Base-by-base conservation (phyloP, 1,139 yeast species). In the Candida smagusa region DNA sequence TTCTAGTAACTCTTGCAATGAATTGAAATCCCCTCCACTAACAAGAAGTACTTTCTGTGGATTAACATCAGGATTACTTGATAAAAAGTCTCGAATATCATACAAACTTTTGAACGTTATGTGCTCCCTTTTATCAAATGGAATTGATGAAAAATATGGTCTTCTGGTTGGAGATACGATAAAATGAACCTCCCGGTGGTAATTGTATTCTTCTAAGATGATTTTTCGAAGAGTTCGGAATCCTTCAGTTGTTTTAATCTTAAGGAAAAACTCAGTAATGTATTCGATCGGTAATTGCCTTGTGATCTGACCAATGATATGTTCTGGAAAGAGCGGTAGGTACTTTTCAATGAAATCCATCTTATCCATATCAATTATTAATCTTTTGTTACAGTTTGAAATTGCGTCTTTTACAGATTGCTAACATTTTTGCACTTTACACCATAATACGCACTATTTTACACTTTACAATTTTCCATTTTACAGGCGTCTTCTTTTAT, bases 11-110 rank as follows among this genome's bases (percentile, higher is more conserved):
- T 49, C 48, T 27, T 49, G 54, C 40, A 66, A 43, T 2, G 67
- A 57, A 24, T 45, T 41, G 43, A 63, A 63, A 41, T 65, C 72
- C 12, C 61, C 60, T 11, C 68, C 66, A 16, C 64, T 54, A n/a
- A 60, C 45, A 24, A 67, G 44, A 12, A 62, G 42, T 12, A 63
- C 31, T 34, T 52, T 52, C 7, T 43, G 38, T 2, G 73, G 72
- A 9, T 46, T 47, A 12, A 66, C 49, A 34, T 61, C 63, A 0
- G 53, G 56, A 39, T 63, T 57, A 11, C 43, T 47, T 9, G 40
- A 38, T 8, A 66, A 44, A 40, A 68, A 63, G 33, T 63, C 65
- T 32, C 55, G 63, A 35, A 65, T 61, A 36, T 63, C 65, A 24
- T 59, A 63, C 43, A 39, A 63, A 9, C 58, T 57, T 31, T 46